phyloP scores from a whole-genome alignment of 305 asterid genomes.

The Petunia hybrid region DNA sequence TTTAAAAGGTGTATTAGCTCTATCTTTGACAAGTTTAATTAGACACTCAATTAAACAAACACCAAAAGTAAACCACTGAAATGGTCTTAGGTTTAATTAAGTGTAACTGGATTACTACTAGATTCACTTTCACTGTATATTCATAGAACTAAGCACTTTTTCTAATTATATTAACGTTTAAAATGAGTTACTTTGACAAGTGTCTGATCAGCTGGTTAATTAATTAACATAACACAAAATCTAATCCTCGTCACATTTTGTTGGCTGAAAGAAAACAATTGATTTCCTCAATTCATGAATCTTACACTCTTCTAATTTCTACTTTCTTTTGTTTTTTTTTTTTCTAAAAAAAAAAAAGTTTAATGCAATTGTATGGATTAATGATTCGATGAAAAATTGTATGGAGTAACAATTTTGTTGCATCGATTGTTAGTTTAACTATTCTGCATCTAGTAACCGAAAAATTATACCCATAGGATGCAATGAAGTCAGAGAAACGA shows the following conservation, averaged over 20 bases:
- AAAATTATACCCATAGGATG: no score
- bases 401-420: no score
- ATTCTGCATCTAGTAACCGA: no score
- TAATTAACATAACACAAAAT: constrained; percentile 22
- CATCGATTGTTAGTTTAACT: no score
- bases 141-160: neutral
- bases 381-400: no score
- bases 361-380: neutral
- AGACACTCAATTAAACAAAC: neutral
- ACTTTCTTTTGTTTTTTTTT: neutral
- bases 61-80: neutral
- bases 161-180: neutral
- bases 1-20: neutral
- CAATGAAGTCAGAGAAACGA: no score
- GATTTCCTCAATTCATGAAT: constrained; percentile 8
- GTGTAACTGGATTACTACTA: constrained; percentile 9
- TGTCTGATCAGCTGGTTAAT: constrained; percentile 22
- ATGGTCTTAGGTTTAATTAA: neutral
- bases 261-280: constrained; percentile 32
- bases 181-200: constrained; percentile 31
- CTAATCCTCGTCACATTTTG: constrained; percentile 26
- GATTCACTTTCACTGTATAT: constrained; percentile 29
- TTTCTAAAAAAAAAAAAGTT: neutral
- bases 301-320: neutral
- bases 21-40: constrained; percentile 30